Conservation (phyloP, 129 eudicot species). For the Centella asiatica region DNA sequence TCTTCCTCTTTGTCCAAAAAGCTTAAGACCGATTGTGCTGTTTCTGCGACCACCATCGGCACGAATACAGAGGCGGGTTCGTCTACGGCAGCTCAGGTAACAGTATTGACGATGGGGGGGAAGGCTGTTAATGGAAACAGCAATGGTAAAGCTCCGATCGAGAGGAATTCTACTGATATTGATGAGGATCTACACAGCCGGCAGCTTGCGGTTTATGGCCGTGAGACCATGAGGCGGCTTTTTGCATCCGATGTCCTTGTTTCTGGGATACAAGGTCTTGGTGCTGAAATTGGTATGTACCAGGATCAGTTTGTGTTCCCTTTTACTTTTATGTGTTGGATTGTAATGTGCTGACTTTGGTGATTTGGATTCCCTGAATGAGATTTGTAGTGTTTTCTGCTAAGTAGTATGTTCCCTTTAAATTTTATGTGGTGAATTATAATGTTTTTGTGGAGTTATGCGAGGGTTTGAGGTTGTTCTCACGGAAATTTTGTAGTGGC, state of each 20-base stretch:
- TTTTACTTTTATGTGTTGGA: too few species aligned
- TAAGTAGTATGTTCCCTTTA: not conserved
- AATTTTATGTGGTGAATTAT: not conserved
- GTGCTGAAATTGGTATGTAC: conserved; percentile 74
- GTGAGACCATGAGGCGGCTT: conserved; percentile 85
- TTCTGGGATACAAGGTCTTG: conserved; percentile 92
- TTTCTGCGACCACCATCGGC: conserved; percentile 32
- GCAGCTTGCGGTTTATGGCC: conserved; percentile 92
- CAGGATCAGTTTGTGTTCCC: not conserved
- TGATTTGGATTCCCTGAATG: not conserved
- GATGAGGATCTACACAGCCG: conserved; percentile 98
- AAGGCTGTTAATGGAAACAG: conserved; percentile 26
- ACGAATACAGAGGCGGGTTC: conserved; percentile 15
- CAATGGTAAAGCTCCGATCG: conserved; percentile 36
- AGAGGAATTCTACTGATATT: conserved; percentile 47
- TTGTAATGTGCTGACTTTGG: not conserved
- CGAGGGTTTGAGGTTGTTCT: not conserved
- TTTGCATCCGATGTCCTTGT: conserved; percentile 73
- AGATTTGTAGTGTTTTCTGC: not conserved
- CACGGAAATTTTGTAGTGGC: not conserved
- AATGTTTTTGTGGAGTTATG: too few species aligned
- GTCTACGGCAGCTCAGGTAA: conserved; percentile 8
- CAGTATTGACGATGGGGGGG: conserved; percentile 41
- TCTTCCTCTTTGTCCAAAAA: conserved; percentile 44
- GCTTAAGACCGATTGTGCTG: conserved; percentile 32